Base-by-base conservation (phyloP, 257 asterid genomes). In the Solanum etuberosum region DNA sequence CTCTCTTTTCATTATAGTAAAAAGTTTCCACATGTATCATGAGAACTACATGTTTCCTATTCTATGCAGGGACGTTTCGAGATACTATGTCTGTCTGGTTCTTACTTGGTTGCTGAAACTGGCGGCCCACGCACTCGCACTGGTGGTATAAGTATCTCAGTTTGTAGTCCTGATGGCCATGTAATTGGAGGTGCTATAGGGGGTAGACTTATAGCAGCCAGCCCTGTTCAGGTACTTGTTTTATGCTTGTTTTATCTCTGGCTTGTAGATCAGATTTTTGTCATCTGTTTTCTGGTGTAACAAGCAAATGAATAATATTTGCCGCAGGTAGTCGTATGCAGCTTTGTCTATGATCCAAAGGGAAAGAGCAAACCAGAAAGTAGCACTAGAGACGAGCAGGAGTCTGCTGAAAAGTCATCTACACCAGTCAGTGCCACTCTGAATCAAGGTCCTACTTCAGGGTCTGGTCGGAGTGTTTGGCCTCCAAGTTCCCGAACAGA, bases 241-340 rank as follows among this genome's bases (percentile, higher is more conserved):
- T 23, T 63, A 27, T 86, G 29, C 20, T 46, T 27, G 40, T 81
- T 29, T 25, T 85, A 74, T 32, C 51, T 59, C n/a, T 70, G 4
- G 42, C 78, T 32, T 70, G 77, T 8, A 70, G 80, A 71, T 71
- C 80, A 71, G 80, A 72, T 40, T 63, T 32, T 34, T 2, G 54
- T 25, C 57, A 29, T 40, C 9, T 46, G 16, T 87, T 67, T 16
- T 51, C 16, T 37, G 29, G 15, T 9, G 35, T 51, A 42, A 77
- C 84, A 77, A 25, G 61, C 9, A 77, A 77, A 42, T 77, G 48
- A 72, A 72, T 18, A 35, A 72, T 37, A 10, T 73, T 35, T 57
- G 34, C 57, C 86, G 84, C 92, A 96, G 99, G 96, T 95, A 40
- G 97, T 94, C 15, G 94, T 92, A 5, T 93, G 99, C 93, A 96